Percentiles rank a stretch among this genome's conserved stretches.
These are phyloP conservation scores for Lasiodiplodia gonubiensis DNA, from an alignment of 2,329 filamentous ascomycete genomes.

Conservation along the genomic window DNA sequence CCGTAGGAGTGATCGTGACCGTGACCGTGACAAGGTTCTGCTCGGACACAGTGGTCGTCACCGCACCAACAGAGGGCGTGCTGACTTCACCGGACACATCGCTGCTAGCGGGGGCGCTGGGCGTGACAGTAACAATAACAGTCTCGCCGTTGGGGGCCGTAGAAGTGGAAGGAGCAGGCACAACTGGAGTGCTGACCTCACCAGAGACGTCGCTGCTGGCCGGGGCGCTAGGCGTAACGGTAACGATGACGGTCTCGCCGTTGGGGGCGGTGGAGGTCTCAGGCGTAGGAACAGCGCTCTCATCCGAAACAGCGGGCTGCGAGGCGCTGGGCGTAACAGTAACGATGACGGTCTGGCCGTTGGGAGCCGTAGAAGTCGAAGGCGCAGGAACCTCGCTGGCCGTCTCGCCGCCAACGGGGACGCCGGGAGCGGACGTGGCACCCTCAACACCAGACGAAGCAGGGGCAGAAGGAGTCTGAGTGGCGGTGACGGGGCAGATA, in stretches of 20 bases:
- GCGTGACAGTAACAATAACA: background rate
- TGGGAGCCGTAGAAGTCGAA: slow-evolving; percentile 1
- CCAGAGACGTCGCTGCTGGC: background rate
- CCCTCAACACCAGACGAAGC: slow-evolving; percentile 20
- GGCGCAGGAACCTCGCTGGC: background rate
- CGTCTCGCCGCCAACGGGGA: background rate
- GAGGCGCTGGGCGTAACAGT: background rate
- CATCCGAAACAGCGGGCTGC: background rate
- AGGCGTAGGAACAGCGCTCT: background rate
- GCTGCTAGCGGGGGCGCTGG: background rate
- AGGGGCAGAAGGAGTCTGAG: slow-evolving; percentile 12
- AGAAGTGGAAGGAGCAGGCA: background rate
- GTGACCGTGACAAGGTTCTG: slow-evolving; percentile 18
- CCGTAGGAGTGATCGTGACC: slow-evolving; percentile 10
- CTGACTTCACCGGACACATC: slow-evolving; percentile 24
- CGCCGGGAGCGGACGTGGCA: background rate
- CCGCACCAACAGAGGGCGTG: slow-evolving; percentile 5
- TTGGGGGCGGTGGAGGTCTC: background rate
- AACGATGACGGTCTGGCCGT: background rate
- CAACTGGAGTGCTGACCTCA: slow-evolving; percentile 1
- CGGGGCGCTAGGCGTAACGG: background rate
- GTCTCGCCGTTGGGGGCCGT: slow-evolving; percentile 12
- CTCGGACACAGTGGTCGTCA: background rate
- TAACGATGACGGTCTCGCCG: slow-evolving; percentile 9
- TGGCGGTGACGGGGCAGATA: slow-evolving; percentile 22